Percentiles rank a stretch among this genome's conserved stretches.
phyloP scores from a whole-genome alignment of 1,139 yeast species.

The Geotrichum cucujoidarum region DNA sequence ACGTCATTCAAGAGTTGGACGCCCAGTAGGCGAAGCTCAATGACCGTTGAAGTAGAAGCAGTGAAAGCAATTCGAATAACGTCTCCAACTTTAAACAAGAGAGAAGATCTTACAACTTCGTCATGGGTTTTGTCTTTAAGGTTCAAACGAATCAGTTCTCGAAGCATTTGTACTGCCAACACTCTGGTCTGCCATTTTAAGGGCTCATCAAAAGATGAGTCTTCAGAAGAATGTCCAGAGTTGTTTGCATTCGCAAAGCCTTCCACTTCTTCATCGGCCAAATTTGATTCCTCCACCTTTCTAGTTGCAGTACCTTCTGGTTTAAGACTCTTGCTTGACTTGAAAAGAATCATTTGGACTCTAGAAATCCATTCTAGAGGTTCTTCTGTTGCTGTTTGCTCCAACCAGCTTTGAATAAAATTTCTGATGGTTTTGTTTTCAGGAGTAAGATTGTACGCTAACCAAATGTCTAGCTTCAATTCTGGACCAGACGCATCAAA shows the following conservation, averaged over 20 bases:
- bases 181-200: slow-evolving; percentile 66
- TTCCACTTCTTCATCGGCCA: slow-evolving; percentile 45
- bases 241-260: slow-evolving; percentile 39
- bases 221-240: slow-evolving; percentile 31
- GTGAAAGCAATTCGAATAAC: slow-evolving; percentile 76
- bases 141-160: slow-evolving; percentile 46
- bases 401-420: slow-evolving; percentile 37
- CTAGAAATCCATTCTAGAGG: slow-evolving; percentile 38
- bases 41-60: slow-evolving; percentile 71
- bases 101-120: slow-evolving; percentile 24
- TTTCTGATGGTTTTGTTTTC: slow-evolving; percentile 29
- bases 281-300: slow-evolving; percentile 21
- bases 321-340: slow-evolving; percentile 29
- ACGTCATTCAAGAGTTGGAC: slow-evolving; percentile 60
- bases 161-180: slow-evolving; percentile 56
- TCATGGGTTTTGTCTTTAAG: slow-evolving; percentile 42
- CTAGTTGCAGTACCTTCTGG: slow-evolving; percentile 17
- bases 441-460: slow-evolving; percentile 36
- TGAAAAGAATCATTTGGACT: slow-evolving; percentile 35
- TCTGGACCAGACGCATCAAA: slow-evolving; percentile 33
- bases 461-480: slow-evolving; percentile 38
- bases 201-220: slow-evolving; percentile 46
- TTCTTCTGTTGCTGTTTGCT: slow-evolving; percentile 33
- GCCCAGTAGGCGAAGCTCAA: slow-evolving; percentile 60
- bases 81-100: slow-evolving; percentile 58